phyloP scores from a whole-genome alignment of 805 yeast genomes.

The Geotrichum ghanense region DNA sequence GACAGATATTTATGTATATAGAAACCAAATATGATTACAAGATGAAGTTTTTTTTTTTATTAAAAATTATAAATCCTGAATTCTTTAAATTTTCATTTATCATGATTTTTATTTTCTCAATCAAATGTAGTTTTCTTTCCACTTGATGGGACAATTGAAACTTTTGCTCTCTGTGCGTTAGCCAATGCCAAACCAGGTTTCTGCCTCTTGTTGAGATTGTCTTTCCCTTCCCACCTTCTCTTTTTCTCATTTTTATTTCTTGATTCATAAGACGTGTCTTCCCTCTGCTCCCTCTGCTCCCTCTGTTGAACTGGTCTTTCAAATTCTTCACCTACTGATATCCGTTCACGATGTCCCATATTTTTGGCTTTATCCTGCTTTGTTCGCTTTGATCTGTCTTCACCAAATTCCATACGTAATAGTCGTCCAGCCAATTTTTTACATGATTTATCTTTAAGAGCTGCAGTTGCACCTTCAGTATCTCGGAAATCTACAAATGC shows the following conservation, averaged over 20 bases:
- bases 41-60: too few relatives aligned
- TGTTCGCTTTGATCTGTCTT: constrained; percentile 72
- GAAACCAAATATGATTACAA: too few relatives aligned
- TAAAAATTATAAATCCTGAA: too few relatives aligned
- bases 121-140: constrained; percentile 79
- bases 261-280: not conserved
- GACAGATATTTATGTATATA: too few relatives aligned
- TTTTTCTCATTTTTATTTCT: not conserved
- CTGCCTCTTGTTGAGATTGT: constrained; percentile 12
- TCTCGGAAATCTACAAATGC: constrained; percentile 81
- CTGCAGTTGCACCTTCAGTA: constrained; percentile 72
- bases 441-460: constrained; percentile 61
- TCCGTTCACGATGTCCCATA: not conserved
- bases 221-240: constrained; percentile 3
- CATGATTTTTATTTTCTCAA: constrained; percentile 7
- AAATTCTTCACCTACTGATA: constrained; percentile 4
- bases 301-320: constrained; percentile 3
- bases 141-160: constrained; percentile 78
- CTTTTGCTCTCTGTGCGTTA: constrained; percentile 76
- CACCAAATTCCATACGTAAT: constrained; percentile 83
- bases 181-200: constrained; percentile 75
- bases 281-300: too few relatives aligned
- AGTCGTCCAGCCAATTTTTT: constrained; percentile 61
- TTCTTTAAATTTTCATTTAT: not conserved
- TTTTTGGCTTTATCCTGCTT: constrained; percentile 7